Conservation (phyloP, 768 basidiomycete species). For the Neoboletus brunneissimus region DNA sequence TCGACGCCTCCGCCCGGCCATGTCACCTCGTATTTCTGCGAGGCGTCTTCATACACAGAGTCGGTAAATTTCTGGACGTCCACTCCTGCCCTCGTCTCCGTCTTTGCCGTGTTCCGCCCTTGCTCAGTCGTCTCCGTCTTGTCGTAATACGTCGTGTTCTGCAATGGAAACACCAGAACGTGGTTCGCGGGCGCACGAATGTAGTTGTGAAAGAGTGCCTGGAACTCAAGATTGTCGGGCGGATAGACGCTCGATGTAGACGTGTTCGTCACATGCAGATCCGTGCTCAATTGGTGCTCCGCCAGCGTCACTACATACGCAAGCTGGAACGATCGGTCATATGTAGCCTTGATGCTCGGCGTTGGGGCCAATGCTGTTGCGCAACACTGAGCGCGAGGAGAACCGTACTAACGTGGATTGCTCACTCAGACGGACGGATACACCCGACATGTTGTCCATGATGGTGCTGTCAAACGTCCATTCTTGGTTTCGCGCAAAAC, state of each 20-base stretch:
- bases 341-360: slow-evolving; percentile 53
- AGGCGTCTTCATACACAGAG: slow-evolving; percentile 69
- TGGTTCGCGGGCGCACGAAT: slow-evolving; percentile 61
- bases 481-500: slow-evolving; percentile 76
- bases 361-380: slow-evolving; percentile 61
- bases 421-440: slow-evolving; percentile 79
- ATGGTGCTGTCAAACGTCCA: slow-evolving; percentile 71
- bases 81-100: slow-evolving; percentile 59
- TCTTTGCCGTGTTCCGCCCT: slow-evolving; percentile 46
- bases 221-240: slow-evolving; percentile 68
- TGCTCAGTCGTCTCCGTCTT: slow-evolving; percentile 68
- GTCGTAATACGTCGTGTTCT: slow-evolving; percentile 68
- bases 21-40: slow-evolving; percentile 50
- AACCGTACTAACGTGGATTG: slow-evolving; percentile 1
- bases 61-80: slow-evolving; percentile 70
- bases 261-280: slow-evolving; percentile 77
- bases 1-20: slow-evolving; percentile 59
- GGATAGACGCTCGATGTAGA: slow-evolving; percentile 40
- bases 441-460: slow-evolving; percentile 64
- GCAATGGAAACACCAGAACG: slow-evolving; percentile 62
- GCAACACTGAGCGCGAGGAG: background rate
- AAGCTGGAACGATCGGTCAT: slow-evolving; percentile 66
- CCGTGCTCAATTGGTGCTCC: slow-evolving; percentile 70
- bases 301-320: slow-evolving; percentile 79
- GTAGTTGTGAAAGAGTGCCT: slow-evolving; percentile 92